Conservation (phyloP, 192 early-diverging fungal species). For the Coemansia sp. region DNA sequence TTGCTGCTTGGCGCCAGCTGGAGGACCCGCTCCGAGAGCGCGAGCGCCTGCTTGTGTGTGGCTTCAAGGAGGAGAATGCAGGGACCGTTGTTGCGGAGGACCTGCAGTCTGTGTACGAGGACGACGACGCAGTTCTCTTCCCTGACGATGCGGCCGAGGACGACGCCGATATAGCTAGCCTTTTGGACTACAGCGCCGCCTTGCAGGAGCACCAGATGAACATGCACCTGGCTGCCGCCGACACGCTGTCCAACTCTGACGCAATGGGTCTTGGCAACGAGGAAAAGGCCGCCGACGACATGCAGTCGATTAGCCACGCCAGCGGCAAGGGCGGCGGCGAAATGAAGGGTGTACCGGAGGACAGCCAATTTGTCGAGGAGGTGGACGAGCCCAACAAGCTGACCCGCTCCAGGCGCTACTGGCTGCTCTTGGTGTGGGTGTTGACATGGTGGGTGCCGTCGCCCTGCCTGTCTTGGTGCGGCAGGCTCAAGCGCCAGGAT, state of each 20-base stretch:
- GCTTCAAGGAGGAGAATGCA: conserved; percentile 38
- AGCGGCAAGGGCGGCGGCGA: conserved; percentile 31
- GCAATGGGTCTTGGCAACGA: conserved; percentile 36
- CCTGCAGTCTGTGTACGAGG: conserved; percentile 54
- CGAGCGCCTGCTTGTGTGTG: conserved; percentile 60
- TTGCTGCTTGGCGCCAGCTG: conserved; percentile 77
- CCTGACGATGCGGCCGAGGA: conserved; percentile 37
- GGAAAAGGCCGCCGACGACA: conserved; percentile 48
- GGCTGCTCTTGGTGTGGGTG: conserved; percentile 81
- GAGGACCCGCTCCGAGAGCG: conserved; percentile 76
- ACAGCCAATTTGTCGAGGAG: conserved; percentile 45
- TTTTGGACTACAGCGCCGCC: conserved; percentile 48
- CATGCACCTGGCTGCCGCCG: conserved; percentile 18
- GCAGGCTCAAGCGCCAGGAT: conserved; percentile 76
- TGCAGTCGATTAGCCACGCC: conserved; percentile 19
- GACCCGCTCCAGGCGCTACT: conserved; percentile 59
- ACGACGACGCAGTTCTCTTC: conserved; percentile 47
- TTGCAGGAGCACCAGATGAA: conserved; percentile 46
- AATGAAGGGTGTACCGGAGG: conserved; percentile 41
- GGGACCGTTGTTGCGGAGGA: conserved; percentile 34
- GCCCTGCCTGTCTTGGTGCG: conserved; percentile 66
- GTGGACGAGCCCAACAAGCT: conserved; percentile 53
- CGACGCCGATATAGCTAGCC: conserved; percentile 45
- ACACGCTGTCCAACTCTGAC: conserved; percentile 13
- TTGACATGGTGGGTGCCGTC: conserved; percentile 78